These are phyloP conservation scores for Apiotrichum gamsii DNA, from an alignment of 1,284 basidiomycete species.

Conservation along the genomic window DNA sequence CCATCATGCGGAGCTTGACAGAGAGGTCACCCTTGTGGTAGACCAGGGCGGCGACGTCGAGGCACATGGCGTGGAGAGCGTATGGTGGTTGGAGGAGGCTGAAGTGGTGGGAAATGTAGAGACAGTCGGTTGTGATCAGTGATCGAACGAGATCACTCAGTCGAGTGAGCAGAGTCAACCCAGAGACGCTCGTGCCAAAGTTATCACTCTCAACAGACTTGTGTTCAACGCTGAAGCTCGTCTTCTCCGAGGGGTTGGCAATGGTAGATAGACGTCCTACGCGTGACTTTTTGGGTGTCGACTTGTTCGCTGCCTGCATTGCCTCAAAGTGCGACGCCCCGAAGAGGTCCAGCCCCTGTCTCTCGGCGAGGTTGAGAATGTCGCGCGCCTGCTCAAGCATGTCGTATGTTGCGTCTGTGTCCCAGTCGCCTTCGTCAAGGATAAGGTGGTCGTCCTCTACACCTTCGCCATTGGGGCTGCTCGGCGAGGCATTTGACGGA, in stretches of 20 bases:
- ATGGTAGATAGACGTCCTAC: conserved; percentile 23
- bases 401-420: conserved; percentile 29
- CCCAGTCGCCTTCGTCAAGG: conserved; percentile 27
- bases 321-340: conserved; percentile 6
- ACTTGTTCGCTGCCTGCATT: not conserved
- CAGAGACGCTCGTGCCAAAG: conserved; percentile 6
- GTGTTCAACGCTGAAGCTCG: not conserved
- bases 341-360: conserved; percentile 33
- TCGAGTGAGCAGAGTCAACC: conserved; percentile 18
- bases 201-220: too few species aligned
- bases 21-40: conserved; percentile 45
- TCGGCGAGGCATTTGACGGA: not conserved
- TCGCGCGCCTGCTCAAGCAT: conserved; percentile 40
- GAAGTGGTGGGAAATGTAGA: conserved; percentile 25
- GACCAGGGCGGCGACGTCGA: conserved; percentile 44
- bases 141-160: conserved; percentile 17
- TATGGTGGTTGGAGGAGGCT: conserved; percentile 32
- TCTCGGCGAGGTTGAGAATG: conserved; percentile 30
- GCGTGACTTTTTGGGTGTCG: conserved; percentile 24
- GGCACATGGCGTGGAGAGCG: conserved; percentile 37
- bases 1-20: conserved; percentile 40
- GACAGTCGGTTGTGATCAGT: conserved; percentile 27
- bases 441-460: conserved; percentile 13
- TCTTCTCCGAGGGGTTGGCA: conserved; percentile 9
- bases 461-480: not conserved